A percentile compares a stretch with the other conserved stretches of the same genome.
phyloP scores from a whole-genome alignment of 768 basidiomycete species.

The Pilatotrama ljubarskyi region DNA sequence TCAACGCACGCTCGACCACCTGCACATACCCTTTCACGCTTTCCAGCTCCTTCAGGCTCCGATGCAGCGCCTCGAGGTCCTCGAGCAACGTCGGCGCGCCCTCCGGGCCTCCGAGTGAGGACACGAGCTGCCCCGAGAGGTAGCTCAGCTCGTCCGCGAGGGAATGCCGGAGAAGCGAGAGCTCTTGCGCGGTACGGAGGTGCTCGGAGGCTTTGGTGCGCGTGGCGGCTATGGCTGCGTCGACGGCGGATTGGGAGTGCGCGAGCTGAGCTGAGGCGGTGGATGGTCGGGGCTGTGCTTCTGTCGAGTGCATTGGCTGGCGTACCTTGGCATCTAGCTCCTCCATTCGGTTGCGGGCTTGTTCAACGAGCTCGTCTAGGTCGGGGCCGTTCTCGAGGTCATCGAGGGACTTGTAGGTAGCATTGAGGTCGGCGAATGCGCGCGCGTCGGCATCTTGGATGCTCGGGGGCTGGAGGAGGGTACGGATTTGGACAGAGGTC shows the following conservation, averaged over 20 bases:
- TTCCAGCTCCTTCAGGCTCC: slow-evolving; percentile 74
- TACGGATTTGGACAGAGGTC: slow-evolving; percentile 47
- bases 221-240: slow-evolving; percentile 49
- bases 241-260: slow-evolving; percentile 50
- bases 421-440: slow-evolving; percentile 43
- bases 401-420: slow-evolving; percentile 45
- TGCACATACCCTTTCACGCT: slow-evolving; percentile 75
- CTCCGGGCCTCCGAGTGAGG: slow-evolving; percentile 49
- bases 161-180: slow-evolving; percentile 74
- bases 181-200: slow-evolving; percentile 65
- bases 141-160: slow-evolving; percentile 76
- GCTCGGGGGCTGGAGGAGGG: slow-evolving; percentile 52
- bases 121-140: slow-evolving; percentile 64
- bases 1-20: slow-evolving; percentile 67
- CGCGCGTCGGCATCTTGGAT: slow-evolving; percentile 34
- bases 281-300: slow-evolving; percentile 1
- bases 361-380: slow-evolving; percentile 49
- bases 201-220: slow-evolving; percentile 48
- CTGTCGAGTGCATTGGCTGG: not conserved
- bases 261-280: slow-evolving; percentile 56
- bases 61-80: slow-evolving; percentile 78
- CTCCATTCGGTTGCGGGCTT: slow-evolving; percentile 37
- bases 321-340: slow-evolving; percentile 33
- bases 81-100: slow-evolving; percentile 70
- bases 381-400: slow-evolving; percentile 37